Base-by-base conservation (phyloP, 768 basidiomycete species). In the Pleurotus eryngii region DNA sequence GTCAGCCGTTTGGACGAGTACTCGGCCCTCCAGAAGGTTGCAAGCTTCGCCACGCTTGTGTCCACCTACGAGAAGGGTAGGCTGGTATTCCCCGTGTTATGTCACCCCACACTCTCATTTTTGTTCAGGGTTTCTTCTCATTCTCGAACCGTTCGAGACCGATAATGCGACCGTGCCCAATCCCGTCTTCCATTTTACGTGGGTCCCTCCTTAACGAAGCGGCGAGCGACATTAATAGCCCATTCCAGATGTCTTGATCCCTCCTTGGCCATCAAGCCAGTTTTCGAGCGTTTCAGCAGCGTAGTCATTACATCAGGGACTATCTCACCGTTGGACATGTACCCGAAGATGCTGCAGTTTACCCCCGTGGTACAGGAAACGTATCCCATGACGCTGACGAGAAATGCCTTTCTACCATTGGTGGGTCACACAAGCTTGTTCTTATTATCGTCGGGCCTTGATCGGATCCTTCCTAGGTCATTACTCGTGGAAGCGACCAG, bases 261-360 rank as follows among this genome's bases (percentile, higher is more conserved):
- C 2, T 93, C 96, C 0, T 82, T 99, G 35, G 97, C 97, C 7
- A 99, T 99, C 65, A 92, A 93, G 64, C 97, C 97, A 0, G 91
- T 99, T 15, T 98, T 99, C 68, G 97, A 99, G 67, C 90, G 95
- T 27, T 99, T 98, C 69, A 95, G 92, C 69, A 93, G 90, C 60
- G 97, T 99, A 18, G 94, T 99, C 61, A 99, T 99, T 69, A 99
- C 97, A 0, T 98, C 95, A 3, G 97, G 97, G 64, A 99, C 97
- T 9, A 94, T 99, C 64, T 98, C 95, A 1, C 97, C 97, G 2
- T 73, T 99, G 57, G 97, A 99, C 73, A 99, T 99, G 97, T 99
- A 99, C 71, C 97, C 97, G 11, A 99, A 98, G 74, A 99, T 99
- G 92, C 80, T 99, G 27, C 93, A 95, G 63, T 99, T 99, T 72